Conservation (phyloP, 331 rosid genomes). For the Erythrophleum ivorense region DNA sequence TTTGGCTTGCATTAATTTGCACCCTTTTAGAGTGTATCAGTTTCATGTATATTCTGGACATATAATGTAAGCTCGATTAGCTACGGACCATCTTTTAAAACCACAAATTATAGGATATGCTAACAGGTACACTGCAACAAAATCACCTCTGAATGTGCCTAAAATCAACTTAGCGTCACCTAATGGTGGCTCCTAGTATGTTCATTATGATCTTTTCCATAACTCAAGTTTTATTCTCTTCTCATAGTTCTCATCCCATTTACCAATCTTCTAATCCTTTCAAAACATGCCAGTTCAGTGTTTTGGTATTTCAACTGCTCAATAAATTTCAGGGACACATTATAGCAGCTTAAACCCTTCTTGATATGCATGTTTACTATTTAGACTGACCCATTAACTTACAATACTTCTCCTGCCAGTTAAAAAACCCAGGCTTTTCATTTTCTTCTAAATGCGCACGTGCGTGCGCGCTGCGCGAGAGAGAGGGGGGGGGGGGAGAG, state of each 20-base stretch:
- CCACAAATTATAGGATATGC: neutral
- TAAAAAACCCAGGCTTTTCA: neutral
- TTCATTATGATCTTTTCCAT: neutral
- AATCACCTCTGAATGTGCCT: neutral
- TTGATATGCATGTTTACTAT: neutral
- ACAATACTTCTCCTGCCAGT: neutral
- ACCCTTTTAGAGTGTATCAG: neutral
- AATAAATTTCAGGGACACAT: neutral
- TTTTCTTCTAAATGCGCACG: neutral
- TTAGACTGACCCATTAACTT: neutral
- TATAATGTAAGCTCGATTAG: neutral
- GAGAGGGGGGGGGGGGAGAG: too few relatives aligned
- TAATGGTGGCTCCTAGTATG: neutral
- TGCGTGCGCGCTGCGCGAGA: too few relatives aligned
- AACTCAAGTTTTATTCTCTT: neutral
- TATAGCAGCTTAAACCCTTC: neutral
- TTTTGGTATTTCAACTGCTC: neutral
- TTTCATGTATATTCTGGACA: neutral
- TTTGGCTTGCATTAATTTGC: neutral
- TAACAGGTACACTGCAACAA: neutral
- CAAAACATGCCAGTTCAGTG: neutral
- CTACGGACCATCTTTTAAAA: neutral
- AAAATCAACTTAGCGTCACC: neutral
- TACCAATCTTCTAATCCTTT: neutral
- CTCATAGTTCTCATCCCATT: neutral